These are phyloP conservation scores for Crithidia mellificae DNA, from an alignment of 208 protist species.

Conservation along the genomic window DNA sequence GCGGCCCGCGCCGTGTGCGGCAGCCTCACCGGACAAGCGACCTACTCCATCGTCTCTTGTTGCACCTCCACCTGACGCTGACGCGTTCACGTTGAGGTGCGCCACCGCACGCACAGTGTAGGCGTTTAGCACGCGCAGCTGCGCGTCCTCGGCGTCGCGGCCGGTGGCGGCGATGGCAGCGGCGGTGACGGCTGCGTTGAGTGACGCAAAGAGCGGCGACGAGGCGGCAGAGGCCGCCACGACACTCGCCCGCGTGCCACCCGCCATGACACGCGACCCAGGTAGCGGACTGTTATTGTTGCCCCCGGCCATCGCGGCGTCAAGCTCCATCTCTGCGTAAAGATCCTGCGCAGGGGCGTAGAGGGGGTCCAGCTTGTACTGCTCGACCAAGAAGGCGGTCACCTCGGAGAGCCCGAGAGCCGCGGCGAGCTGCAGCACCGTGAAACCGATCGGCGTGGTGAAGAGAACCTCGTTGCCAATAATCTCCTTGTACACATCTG, in stretches of 20 bases:
- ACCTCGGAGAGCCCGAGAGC: slow-evolving; percentile 53
- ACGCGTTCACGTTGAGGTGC: too few species aligned
- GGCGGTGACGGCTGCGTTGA: slow-evolving; percentile 10
- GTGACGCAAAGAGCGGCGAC: slow-evolving; percentile 7
- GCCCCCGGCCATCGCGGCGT: neutral
- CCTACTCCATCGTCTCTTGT: neutral
- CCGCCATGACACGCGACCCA: too few species aligned
- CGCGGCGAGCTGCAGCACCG: slow-evolving; percentile 67
- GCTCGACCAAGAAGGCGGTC: slow-evolving; percentile 49
- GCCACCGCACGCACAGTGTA: slow-evolving; percentile 19
- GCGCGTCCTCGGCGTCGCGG: slow-evolving; percentile 9
- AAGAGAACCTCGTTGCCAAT: slow-evolving; percentile 50
- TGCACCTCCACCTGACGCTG: neutral
- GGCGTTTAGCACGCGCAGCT: slow-evolving; percentile 11
- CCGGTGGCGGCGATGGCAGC: slow-evolving; percentile 5
- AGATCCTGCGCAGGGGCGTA: slow-evolving; percentile 41
- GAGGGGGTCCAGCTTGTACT: slow-evolving; percentile 58
- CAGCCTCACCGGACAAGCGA: neutral
- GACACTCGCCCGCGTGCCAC: slow-evolving; percentile 2
- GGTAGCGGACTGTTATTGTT: neutral
- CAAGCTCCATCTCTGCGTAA: neutral
- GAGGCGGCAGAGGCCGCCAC: slow-evolving; percentile 7
- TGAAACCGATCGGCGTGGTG: slow-evolving; percentile 66
- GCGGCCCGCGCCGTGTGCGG: neutral
- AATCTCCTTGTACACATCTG: slow-evolving; percentile 13